Evolutionary conservation across 352 stramenopile genomes (phyloP), one percentile per base, ranked within the genome.

Genomic region (Globisporangium iwayamae): DNA sequence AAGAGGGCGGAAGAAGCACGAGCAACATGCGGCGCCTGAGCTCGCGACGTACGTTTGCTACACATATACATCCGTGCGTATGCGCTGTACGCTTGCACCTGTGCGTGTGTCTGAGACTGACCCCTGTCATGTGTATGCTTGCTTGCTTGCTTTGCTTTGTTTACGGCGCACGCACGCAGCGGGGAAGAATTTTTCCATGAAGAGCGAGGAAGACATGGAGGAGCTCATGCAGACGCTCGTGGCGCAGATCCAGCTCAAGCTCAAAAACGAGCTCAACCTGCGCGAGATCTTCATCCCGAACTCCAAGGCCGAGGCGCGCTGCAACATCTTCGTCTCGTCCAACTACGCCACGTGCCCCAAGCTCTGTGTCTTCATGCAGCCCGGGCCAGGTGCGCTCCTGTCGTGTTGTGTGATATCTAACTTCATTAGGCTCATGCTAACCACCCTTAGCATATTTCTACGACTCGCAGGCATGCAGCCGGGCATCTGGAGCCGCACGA

Each of bases 211-310:
- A 61, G 85, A 94, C 60, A 69, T 94, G 51, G 83, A 94, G 65
- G 85, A 94, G 69, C 77, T 94, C 45, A 88, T 94, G 78, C 85
- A 94, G 74, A 83, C 81, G 61, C 76, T 94, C 14, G 72, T 94
- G 56, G 80, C 79, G 30, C 85, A 94, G 67, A 93, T 96, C 63
- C 87, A 96, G 70, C 63, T 80, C 62, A 93, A 93, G 60, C 78
- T 96, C 62, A 92, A 93, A 70, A 91, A 84, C 50, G 87, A 96
- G 65, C 72, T 96, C 18, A 77, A 81, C 22, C 67, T 96, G 60
- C 81, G 82, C 65, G 87, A 96, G 70, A 90, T 93, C 56, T 94
- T 89, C 67, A 96, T 96, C 66, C 87, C 87, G 14, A 94, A 93
- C 70, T 89, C 84, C 62, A 93, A 93, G 63, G 87, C 87, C 22